phyloP scores from a whole-genome alignment of 192 early-diverging fungal species.

The Dispira simplex region DNA sequence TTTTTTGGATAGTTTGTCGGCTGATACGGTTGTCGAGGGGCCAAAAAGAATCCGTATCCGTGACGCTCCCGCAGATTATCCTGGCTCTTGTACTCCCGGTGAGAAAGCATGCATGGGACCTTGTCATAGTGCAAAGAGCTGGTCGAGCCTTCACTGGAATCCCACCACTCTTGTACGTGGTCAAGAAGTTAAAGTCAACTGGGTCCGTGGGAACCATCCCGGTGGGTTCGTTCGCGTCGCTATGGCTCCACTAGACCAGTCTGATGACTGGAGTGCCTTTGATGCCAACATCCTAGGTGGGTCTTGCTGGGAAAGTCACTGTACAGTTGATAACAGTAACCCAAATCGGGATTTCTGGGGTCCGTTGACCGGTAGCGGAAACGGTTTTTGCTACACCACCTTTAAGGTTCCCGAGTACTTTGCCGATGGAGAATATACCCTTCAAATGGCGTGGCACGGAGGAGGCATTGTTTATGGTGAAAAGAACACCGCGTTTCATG shows the following conservation, averaged over 20 bases:
- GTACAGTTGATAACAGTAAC: slow-evolving; percentile 25
- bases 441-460: slow-evolving; percentile 49
- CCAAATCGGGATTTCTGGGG: slow-evolving; percentile 22
- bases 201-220: slow-evolving; percentile 42
- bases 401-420: slow-evolving; percentile 34
- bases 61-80: too few species aligned
- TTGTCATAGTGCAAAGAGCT: too few species aligned
- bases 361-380: slow-evolving; percentile 32
- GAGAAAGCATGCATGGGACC: too few species aligned
- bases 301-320: slow-evolving; percentile 41
- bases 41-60: too few species aligned
- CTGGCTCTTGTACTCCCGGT: too few species aligned
- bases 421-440: slow-evolving; percentile 30
- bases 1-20: too few species aligned
- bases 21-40: too few species aligned
- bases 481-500: slow-evolving; percentile 34
- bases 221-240: slow-evolving; percentile 44
- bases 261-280: slow-evolving; percentile 38
- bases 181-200: slow-evolving; percentile 28
- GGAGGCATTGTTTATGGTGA: slow-evolving; percentile 42
- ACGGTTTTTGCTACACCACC: slow-evolving; percentile 29
- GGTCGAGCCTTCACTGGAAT: too few species aligned
- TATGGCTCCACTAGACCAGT: slow-evolving; percentile 41
- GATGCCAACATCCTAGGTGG: slow-evolving; percentile 33
- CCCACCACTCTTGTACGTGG: slow-evolving; percentile 19